Evolutionary conservation across 1,284 basidiomycete genomes (phyloP).

Genomic region (Leccinum ambiguum): DNA sequence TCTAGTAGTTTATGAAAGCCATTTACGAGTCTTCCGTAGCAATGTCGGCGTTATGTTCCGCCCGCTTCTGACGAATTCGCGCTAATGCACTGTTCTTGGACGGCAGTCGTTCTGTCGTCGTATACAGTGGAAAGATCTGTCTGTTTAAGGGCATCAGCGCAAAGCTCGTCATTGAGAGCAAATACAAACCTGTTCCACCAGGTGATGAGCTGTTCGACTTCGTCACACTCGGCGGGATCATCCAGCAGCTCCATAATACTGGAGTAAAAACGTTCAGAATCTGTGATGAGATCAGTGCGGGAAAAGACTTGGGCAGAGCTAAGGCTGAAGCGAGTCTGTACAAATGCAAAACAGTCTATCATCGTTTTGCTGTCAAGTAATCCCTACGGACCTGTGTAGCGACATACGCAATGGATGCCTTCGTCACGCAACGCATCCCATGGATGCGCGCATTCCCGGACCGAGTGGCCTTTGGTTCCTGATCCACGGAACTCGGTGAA

Average conservation of each 20-base stretch:
- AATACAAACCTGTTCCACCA: constrained; percentile 2
- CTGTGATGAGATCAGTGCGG: background rate
- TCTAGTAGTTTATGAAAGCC: background rate
- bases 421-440: background rate
- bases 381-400: background rate
- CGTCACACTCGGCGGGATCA: background rate
- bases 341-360: background rate
- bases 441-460: constrained; percentile 1
- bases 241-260: background rate
- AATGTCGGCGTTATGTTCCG: background rate
- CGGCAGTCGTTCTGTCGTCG: background rate
- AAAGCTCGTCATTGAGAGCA: background rate
- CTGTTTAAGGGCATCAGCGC: background rate
- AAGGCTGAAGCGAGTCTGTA: constrained; percentile 1
- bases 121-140: constrained; percentile 3
- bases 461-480: background rate
- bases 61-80: background rate
- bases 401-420: background rate
- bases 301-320: constrained; percentile 3
- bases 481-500: background rate
- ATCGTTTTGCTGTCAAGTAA: background rate
- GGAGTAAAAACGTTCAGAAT: background rate
- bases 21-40: background rate
- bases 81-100: background rate
- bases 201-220: background rate